Evolutionary conservation across 164 flowering plant genomes (phyloP).

Genomic region (Chloranthus sessilifolius): DNA sequence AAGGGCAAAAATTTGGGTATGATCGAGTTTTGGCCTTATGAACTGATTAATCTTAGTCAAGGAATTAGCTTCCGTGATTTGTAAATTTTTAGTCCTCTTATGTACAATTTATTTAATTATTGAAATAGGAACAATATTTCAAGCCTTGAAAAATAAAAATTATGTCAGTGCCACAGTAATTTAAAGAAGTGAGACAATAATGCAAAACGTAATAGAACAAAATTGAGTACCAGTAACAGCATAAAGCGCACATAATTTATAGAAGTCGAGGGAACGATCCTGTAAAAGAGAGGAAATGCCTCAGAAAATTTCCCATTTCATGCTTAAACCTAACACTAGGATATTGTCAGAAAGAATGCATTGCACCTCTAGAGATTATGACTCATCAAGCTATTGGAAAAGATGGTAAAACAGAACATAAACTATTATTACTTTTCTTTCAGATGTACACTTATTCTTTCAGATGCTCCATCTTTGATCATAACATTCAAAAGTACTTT

Average conservation of each 20-base stretch:
- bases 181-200: background rate
- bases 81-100: background rate
- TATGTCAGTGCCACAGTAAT: background rate
- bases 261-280: slow-evolving; percentile 95
- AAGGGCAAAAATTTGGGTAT: too few relatives aligned
- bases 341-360: background rate
- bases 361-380: background rate
- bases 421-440: too few relatives aligned
- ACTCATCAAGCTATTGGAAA: background rate
- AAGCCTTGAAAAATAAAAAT: background rate
- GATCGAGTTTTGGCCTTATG: too few relatives aligned
- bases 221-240: slow-evolving; percentile 76
- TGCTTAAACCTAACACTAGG: too few relatives aligned
- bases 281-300: slow-evolving; percentile 24
- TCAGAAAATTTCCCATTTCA: background rate
- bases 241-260: slow-evolving; percentile 77
- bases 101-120: background rate
- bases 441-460: too few relatives aligned
- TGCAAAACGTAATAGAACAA: background rate
- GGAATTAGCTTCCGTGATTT: too few relatives aligned
- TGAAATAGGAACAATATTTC: background rate
- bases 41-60: too few relatives aligned
- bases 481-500: too few relatives aligned
- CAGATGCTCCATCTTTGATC: too few relatives aligned
- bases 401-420: background rate